These are phyloP conservation scores for Cyclanthera cordifolia DNA, from an alignment of 306 rosid species.

Conservation along the genomic window DNA sequence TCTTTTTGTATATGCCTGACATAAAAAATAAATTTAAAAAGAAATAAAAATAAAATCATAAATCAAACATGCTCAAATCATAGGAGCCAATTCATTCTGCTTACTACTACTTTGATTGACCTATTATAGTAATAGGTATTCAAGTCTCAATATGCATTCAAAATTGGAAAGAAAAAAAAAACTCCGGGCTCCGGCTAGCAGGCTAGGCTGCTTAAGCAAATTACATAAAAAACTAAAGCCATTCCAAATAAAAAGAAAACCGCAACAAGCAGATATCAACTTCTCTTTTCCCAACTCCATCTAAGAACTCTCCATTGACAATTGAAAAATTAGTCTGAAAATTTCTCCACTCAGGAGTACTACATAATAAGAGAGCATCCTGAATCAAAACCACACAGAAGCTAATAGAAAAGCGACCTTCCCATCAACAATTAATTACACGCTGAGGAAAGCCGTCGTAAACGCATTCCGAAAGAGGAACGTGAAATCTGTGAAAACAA, in stretches of 20 bases:
- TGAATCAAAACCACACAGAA: neutral
- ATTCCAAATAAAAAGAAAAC: neutral
- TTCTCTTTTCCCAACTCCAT: neutral
- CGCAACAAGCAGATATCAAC: neutral
- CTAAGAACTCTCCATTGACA: neutral
- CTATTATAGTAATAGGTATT: neutral
- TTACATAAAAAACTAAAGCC: neutral
- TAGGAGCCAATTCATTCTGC: neutral
- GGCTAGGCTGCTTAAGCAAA: neutral
- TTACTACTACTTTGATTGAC: neutral
- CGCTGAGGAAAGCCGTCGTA: neutral
- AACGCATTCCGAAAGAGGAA: neutral
- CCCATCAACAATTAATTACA: neutral
- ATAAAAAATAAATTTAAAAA: constrained; percentile 17
- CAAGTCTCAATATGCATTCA: neutral
- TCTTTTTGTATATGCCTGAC: constrained; percentile 61
- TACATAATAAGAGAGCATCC: neutral
- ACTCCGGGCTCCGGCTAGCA: neutral
- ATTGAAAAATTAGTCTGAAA: neutral
- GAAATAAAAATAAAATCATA: neutral
- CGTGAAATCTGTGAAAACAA: neutral
- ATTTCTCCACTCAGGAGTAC: neutral
- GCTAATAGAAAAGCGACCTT: neutral
- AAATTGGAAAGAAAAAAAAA: neutral
- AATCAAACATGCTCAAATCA: neutral